Evolutionary conservation across 2,329 filamentous ascomycete species (phyloP), one percentile per base, ranked within the genome.

Genomic region (Ophiostoma sp.): DNA sequence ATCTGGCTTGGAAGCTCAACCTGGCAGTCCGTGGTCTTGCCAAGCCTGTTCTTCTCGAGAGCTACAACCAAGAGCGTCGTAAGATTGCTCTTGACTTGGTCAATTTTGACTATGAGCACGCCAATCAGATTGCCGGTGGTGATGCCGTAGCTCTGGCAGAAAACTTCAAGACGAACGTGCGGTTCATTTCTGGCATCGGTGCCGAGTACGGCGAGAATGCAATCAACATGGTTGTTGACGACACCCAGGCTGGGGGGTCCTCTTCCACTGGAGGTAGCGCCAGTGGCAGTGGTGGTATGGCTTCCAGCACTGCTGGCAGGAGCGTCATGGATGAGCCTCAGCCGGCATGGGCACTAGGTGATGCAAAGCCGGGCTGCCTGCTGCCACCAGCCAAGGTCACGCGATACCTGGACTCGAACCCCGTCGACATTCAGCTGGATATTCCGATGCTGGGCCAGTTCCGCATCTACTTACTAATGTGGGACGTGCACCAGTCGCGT

Each of bases 391-490:
- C 87, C 55, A 89, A 86, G 76, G 89, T 89, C 18, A 90, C 88
- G 0, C 84, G 90, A 41, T 92, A 89, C 75, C 84, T 92, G 66
- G 90, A 93, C 76, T 87, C 89, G 3, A 93, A 93, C 73, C 90
- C 90, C 0, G 86, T 93, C 58, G 88, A 93, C 73, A 80, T 93
- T 41, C 89, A 93, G 75, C 85, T 92, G 5, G 90, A 93, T 74
- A 90, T 93, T 62, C 90, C 90, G 1, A 85, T 92, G 77, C 80
- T 93, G 5, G 88, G 90, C 40, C 90, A 93, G 74, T 93, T 93
- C 79, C 84, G 89, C 65, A 84, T 92, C 63, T 92, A 90, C 76
- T 83, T 93, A 70, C 84, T 93, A 70, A 84, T 87, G 70, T 86
- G 85, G 74, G 82, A 91, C 73, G 80, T 91, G 81, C 44, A 82